Evolutionary conservation across 371 early-diverging fungal species (phyloP).

Genomic region (Mucor circinelloides): DNA sequence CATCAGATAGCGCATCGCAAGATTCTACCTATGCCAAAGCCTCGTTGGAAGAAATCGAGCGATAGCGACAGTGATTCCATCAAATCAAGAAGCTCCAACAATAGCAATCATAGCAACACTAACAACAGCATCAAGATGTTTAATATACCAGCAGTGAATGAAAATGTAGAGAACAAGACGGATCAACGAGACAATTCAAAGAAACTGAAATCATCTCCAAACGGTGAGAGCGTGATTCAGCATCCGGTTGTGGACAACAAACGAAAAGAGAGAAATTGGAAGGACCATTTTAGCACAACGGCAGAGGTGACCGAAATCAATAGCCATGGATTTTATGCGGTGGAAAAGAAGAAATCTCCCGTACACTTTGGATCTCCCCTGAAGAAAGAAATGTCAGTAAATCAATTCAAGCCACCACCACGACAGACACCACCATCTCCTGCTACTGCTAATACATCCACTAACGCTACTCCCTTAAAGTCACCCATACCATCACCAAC

Average conservation of each 20-base stretch:
- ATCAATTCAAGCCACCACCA: not conserved
- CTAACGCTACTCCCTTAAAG: not conserved
- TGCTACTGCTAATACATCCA: not conserved
- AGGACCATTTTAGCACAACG: not conserved
- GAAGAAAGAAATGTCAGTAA: not conserved
- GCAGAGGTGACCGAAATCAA: not conserved
- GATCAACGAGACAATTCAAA: slow-evolving; percentile 20
- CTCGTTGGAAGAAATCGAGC: slow-evolving; percentile 3
- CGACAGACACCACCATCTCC: not conserved
- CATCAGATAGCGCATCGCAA: slow-evolving; percentile 6
- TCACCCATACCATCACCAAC: not conserved
- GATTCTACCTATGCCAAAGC: slow-evolving; percentile 32
- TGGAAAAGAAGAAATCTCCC: not conserved
- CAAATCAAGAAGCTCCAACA: not conserved
- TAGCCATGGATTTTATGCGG: not conserved
- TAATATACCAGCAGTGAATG: not conserved
- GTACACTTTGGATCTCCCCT: not conserved
- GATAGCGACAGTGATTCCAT: not conserved
- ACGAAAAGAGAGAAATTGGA: slow-evolving; percentile 14
- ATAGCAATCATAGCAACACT: not conserved
- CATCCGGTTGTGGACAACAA: not conserved
- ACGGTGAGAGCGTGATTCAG: not conserved
- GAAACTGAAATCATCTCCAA: slow-evolving; percentile 24
- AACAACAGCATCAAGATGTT: not conserved
- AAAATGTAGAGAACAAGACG: not conserved